Conservation (phyloP, 208 protist species). For the Novymonas esmeraldas region DNA sequence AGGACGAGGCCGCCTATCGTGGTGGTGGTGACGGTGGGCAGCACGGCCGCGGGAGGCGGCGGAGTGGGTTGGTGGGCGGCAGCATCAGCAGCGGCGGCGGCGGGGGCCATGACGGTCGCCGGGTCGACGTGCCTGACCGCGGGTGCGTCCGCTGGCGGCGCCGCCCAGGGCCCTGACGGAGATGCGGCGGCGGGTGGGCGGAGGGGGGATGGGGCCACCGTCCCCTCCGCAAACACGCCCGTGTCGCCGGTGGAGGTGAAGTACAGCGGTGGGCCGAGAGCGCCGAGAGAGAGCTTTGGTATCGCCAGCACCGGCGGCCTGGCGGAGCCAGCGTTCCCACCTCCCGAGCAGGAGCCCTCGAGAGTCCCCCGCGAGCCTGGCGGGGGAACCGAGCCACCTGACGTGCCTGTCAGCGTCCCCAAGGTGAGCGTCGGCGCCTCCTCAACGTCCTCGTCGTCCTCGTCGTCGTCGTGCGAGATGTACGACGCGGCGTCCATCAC, state of each 20-base stretch:
- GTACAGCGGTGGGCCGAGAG: constrained; percentile 59
- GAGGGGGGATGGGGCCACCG: constrained; percentile 1
- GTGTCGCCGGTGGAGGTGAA: constrained; percentile 67
- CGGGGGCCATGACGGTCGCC: not conserved
- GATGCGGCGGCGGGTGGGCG: not conserved
- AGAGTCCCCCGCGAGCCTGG: not conserved
- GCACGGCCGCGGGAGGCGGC: not conserved
- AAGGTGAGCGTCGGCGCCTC: too few species aligned
- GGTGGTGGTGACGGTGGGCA: constrained; percentile 6
- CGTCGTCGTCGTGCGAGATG: constrained; percentile 17
- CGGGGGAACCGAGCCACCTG: not conserved
- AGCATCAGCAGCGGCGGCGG: not conserved
- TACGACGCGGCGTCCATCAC: constrained; percentile 19
- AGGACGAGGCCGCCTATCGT: constrained; percentile 27
- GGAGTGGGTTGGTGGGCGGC: too few species aligned
- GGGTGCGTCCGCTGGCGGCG: not conserved
- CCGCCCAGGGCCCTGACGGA: constrained; percentile 1
- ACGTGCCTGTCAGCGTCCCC: not conserved
- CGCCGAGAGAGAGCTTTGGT: constrained; percentile 51
- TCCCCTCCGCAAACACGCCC: constrained; percentile 33
- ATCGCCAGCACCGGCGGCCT: constrained; percentile 29
- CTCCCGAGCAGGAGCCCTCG: not conserved
- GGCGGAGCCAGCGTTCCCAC: not conserved
- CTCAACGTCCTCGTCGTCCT: constrained; percentile 19
- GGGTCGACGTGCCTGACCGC: not conserved